phyloP scores from a whole-genome alignment of 2,329 filamentous ascomycete species.

The Neophaeococcomyces mojaviensis region DNA sequence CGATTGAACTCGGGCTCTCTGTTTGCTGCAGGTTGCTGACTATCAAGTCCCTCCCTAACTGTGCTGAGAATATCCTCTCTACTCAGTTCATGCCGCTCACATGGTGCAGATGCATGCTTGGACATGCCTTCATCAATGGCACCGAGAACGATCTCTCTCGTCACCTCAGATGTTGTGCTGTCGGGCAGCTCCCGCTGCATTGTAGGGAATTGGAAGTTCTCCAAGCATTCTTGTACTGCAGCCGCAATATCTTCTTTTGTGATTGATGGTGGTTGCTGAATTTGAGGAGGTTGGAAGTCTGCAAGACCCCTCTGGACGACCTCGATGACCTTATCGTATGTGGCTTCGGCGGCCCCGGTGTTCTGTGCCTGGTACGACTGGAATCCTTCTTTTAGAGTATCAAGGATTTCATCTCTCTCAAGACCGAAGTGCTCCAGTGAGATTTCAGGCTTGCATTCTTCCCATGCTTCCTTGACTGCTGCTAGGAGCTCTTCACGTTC shows the following conservation, averaged over 20 bases:
- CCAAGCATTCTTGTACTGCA: slow-evolving; percentile 76
- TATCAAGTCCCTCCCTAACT: slow-evolving; percentile 51
- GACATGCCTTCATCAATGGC: slow-evolving; percentile 42
- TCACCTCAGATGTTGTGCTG: slow-evolving; percentile 30
- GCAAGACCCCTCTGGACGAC: slow-evolving; percentile 81
- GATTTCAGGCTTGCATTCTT: slow-evolving; percentile 89
- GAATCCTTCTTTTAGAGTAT: slow-evolving; percentile 78
- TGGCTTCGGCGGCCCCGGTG: slow-evolving; percentile 48
- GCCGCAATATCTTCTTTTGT: slow-evolving; percentile 77
- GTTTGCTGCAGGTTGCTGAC: slow-evolving; percentile 36
- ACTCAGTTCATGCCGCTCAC: slow-evolving; percentile 37
- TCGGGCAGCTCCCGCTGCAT: slow-evolving; percentile 35
- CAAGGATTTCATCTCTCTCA: slow-evolving; percentile 81
- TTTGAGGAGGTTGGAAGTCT: slow-evolving; percentile 66
- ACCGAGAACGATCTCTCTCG: slow-evolving; percentile 48
- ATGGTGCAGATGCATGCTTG: slow-evolving; percentile 25
- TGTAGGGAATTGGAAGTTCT: slow-evolving; percentile 71
- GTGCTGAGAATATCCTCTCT: slow-evolving; percentile 50
- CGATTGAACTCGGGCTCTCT: slow-evolving; percentile 55
- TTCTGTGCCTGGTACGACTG: slow-evolving; percentile 57
- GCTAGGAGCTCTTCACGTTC: slow-evolving; percentile 77
- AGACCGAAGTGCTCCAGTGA: slow-evolving; percentile 83
- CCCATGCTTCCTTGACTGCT: slow-evolving; percentile 84
- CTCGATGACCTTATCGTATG: slow-evolving; percentile 74
- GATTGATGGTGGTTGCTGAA: slow-evolving; percentile 59